Evolutionary conservation across 2,329 filamentous ascomycete species (phyloP), one percentile per base, ranked within the genome.

Genomic region (Clonostachys chloroleuca): DNA sequence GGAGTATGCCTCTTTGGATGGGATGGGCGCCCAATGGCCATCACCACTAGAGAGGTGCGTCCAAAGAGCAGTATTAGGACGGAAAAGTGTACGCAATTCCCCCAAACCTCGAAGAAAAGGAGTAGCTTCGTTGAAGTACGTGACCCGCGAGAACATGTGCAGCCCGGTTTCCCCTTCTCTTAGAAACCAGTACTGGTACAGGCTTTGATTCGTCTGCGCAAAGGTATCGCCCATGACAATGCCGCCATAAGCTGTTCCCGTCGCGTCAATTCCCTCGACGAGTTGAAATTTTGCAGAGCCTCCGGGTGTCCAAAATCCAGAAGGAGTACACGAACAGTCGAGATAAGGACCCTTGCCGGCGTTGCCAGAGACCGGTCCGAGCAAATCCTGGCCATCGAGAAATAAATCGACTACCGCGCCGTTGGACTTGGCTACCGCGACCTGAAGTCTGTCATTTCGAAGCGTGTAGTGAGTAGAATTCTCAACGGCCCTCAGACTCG

Each of bases 251-350:
- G 69, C 57, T 0, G 70, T 75, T 1, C 74, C 73, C 17, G 67
- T 66, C 41, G 64, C 67, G 54, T 74, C 73, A 54, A 65, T 69
- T 46, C 72, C 71, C 51, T 71, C 67, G 55, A 71, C 65, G 30
- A 74, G 66, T 53, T 72, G 63, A 60, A 72, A 70, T 3, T 30
- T 30, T 30, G 24, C 24, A 30, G 24, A 30, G 24, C 24, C 24
- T 10, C 24, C 24, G 24, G 6, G 64, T 65, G 0, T 80, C 80
- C 0, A 81, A 78, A 0, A 79, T 84, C 64, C 80, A 85, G 55
- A 75, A 76, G 0, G 81, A 81, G 0, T 68, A 70, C 1, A 78
- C 78, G 56, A 81, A 85, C 81, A 85, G 59, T 85, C 81, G 6
- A 84, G 73, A 55, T 84, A 83, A 2, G 79, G 77, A 0, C 78